A percentile compares a stretch with the other conserved stretches of the same genome.
Conservation (phyloP, 2,329 filamentous ascomycete genomes). For the Peltaster fructicola region DNA sequence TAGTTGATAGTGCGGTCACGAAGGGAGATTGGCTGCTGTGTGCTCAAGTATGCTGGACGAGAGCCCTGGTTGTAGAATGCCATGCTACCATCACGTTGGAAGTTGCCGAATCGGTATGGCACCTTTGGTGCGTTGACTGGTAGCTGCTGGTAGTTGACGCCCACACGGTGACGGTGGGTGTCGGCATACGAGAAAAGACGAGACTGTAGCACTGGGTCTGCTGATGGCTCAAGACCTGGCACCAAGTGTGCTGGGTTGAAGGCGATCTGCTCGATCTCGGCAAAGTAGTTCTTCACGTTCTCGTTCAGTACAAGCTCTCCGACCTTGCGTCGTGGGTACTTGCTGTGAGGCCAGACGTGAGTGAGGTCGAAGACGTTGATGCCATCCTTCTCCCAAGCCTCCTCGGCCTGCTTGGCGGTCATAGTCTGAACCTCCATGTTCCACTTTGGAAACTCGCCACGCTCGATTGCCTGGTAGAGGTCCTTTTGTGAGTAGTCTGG, state of each 20-base stretch:
- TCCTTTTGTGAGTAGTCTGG: constrained; percentile 33
- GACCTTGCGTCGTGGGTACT: constrained; percentile 24
- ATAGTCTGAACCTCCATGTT: constrained; percentile 38
- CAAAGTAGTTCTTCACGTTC: constrained; percentile 46
- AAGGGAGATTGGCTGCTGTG: constrained; percentile 35
- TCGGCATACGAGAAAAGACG: constrained; percentile 47
- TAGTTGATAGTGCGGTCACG: constrained; percentile 28
- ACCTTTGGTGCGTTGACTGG: constrained; percentile 23
- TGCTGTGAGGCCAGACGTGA: constrained; percentile 36
- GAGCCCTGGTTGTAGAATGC: constrained; percentile 11
- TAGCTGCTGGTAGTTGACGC: constrained; percentile 33
- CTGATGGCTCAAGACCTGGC: constrained; percentile 43
- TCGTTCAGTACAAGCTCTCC: constrained; percentile 35
- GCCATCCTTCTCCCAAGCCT: constrained; percentile 30
- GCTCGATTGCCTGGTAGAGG: constrained; percentile 28
- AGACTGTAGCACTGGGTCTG: constrained; percentile 43
- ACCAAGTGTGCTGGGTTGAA: constrained; percentile 49
- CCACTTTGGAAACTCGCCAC: constrained; percentile 32
- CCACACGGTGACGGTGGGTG: constrained; percentile 31
- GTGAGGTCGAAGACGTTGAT: constrained; percentile 40
- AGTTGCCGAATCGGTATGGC: constrained; percentile 31
- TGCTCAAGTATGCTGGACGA: constrained; percentile 32
- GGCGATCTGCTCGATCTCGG: constrained; percentile 48
- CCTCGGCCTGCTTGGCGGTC: constrained; percentile 32
- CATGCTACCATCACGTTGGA: constrained; percentile 16